Base-by-base conservation (phyloP, 2,329 filamentous ascomycete species). In the Epichloe coenophiala region DNA sequence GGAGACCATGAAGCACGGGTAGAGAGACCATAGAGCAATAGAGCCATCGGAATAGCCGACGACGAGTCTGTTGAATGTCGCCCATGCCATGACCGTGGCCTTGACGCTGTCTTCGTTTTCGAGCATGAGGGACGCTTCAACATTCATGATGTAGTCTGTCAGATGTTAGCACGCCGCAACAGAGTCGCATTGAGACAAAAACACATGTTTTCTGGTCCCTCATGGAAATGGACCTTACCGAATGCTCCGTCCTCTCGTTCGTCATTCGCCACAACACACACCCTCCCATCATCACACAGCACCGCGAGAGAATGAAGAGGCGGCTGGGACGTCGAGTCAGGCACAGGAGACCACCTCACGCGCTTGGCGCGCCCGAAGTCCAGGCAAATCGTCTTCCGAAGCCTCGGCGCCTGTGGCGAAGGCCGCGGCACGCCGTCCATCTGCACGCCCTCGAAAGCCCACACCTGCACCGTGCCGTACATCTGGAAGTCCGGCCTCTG, bases 41-140 rank as follows among this genome's bases (percentile, higher is more conserved):
- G 73, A 76, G 35, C 78, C 78, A 53, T 81, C 78, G 0, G 70
- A 71, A 58, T 80, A 76, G 46, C 76, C 78, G 33, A 77, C 64
- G 0, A 69, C 74, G 39, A 81, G 63, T 21, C 76, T 72, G 57
- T 80, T 80, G 55, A 70, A 68, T 52, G 71, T 74, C 36, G 73
- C 63, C 78, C 78, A 81, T 11, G 75, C 68, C 48, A 81, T 68
- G 52, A 71, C 70, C 15, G 75, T 78, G 31, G 74, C 72, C 27
- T 69, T 65, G 40, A 77, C 63, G 43, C 66, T 65, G 50, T 72
- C 66, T 59, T 80, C 76, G 13, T 69, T 63, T 0, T 63, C 60
- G 5, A 78, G 63, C 17, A 62, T 65, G 13, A 81, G 65, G 0
- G 65, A 66, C 2, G 71, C 70, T 42, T 49, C 48, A 36, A 19